A percentile compares a stretch with the other conserved stretches of the same genome.
Evolutionary conservation across 352 stramenopile species (phyloP).

Genomic region (Phytophthora tubulina): DNA sequence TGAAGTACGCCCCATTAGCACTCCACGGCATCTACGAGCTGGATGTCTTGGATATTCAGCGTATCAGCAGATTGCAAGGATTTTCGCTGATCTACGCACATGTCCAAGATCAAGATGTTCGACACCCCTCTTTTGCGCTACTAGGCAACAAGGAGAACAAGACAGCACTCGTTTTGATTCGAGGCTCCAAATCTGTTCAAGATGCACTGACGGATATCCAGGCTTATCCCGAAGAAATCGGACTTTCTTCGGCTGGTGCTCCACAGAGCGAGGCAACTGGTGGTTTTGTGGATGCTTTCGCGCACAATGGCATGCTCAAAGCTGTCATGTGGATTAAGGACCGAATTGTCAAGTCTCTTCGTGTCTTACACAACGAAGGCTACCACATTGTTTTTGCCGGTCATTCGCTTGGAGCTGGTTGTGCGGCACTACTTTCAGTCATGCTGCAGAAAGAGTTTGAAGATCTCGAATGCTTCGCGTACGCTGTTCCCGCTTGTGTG

Average conservation of each 20-base stretch:
- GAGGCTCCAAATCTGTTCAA: constrained; percentile 89
- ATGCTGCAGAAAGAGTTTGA: constrained; percentile 91
- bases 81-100: constrained; percentile 86
- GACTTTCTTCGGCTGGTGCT: constrained; percentile 48
- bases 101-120: constrained; percentile 84
- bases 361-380: constrained; percentile 75
- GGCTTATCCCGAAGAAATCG: constrained; percentile 81
- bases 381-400: constrained; percentile 87
- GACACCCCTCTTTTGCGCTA: constrained; percentile 83
- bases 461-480: constrained; percentile 86
- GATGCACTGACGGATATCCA: constrained; percentile 89
- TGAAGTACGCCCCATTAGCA: constrained; percentile 81
- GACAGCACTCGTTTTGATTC: constrained; percentile 80
- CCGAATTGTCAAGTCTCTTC: constrained; percentile 78
- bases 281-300: constrained; percentile 87
- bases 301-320: constrained; percentile 89
- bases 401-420: constrained; percentile 84
- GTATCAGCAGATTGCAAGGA: constrained; percentile 80
- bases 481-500: constrained; percentile 85
- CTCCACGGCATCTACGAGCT: constrained; percentile 88
- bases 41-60: constrained; percentile 86
- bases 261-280: constrained; percentile 57
- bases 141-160: constrained; percentile 86
- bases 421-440: constrained; percentile 76
- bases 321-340: constrained; percentile 91